A percentile compares a stretch with the other conserved stretches of the same genome.
Evolutionary conservation across 208 protist species (phyloP).

Genomic region (Herpetomonas tarakana): DNA sequence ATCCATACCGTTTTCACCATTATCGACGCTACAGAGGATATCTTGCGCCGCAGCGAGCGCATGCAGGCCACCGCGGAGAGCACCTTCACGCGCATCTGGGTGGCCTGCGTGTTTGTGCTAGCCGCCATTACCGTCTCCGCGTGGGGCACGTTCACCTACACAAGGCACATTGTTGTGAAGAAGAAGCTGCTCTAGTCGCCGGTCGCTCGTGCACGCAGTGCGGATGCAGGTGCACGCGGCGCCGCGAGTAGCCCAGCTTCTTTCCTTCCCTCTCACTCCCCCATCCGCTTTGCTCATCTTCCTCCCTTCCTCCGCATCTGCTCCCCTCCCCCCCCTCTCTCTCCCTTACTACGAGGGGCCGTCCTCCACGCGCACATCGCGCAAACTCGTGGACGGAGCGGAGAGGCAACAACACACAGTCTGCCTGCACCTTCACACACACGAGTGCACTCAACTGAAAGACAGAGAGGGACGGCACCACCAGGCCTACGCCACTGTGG

Average conservation of each 20-base stretch:
- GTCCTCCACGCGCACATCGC: too few species aligned
- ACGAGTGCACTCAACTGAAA: too few species aligned
- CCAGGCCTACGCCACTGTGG: too few species aligned
- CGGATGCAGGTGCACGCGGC: background rate
- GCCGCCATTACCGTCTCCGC: slow-evolving; percentile 14
- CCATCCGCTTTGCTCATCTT: background rate
- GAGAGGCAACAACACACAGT: too few species aligned
- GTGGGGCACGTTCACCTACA: slow-evolving; percentile 42
- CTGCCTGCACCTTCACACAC: too few species aligned
- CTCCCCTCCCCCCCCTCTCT: background rate
- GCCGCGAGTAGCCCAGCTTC: background rate
- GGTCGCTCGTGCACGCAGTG: background rate
- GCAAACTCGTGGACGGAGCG: too few species aligned
- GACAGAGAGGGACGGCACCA: too few species aligned
- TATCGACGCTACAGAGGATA: slow-evolving; percentile 11
- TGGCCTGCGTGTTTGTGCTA: slow-evolving; percentile 17
- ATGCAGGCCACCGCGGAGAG: slow-evolving; percentile 45
- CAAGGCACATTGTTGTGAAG: slow-evolving; percentile 39
- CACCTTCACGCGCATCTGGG: slow-evolving; percentile 58
- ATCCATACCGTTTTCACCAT: slow-evolving; percentile 15
- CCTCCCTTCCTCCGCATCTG: background rate
- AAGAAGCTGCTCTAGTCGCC: slow-evolving; percentile 38
- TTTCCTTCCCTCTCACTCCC: background rate
- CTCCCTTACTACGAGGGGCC: too few species aligned
- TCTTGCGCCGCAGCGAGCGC: slow-evolving; percentile 20